Base-by-base conservation (phyloP, 306 rosid species). In the Cucurbita ficifolia region DNA sequence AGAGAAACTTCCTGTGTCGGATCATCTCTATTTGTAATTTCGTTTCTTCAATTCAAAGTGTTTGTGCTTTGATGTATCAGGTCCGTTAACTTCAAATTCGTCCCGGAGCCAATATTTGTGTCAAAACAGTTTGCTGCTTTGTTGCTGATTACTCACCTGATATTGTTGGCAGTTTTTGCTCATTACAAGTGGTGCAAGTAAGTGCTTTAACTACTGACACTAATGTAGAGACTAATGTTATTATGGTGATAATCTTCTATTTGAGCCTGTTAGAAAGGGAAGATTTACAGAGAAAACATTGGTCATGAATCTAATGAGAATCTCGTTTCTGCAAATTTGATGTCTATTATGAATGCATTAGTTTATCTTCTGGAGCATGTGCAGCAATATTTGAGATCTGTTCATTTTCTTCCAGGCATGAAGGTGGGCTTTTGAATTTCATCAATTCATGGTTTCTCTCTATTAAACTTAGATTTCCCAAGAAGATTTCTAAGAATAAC, bases 151-250 rank as follows among this genome's bases (percentile, higher is more conserved):
- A 79, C 82, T 60, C 97, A 91, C 88, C 96, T 91, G 75, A 53
- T 55, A 56, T 73, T 83, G 57, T 87, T 91, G 62, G 79, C 83
- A 58, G 83, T 82, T 45, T 95, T 91, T 80, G 84, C 96, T 22
- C 90, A 89, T 83, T 91, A 61, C 82, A 84, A 84, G 84, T 95
- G 97, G 97, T 95, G 92, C 99, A 94, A 85, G 99, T 91, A 89
- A 88, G 99, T 88, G 67, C 58, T 81, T 61, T 49, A 49, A 49
- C 7, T 48, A 18, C 10, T 56, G n/a, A 39, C 21, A 38, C 6
- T 40, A 45, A 21, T 39, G 22, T 49, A 40, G 24, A 50, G 1
- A 62, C 1, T 35, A 1, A 17, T 61, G 24, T 60, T 43, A 8
- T 43, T 42, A 8, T 42, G 53, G 22, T 54, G 22, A 35, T 19